A percentile compares a stretch with the other conserved stretches of the same genome.
These are phyloP conservation scores for Puccinellia tenuiflora DNA, from an alignment of 176 grass and related monocot species.

Conservation along the genomic window DNA sequence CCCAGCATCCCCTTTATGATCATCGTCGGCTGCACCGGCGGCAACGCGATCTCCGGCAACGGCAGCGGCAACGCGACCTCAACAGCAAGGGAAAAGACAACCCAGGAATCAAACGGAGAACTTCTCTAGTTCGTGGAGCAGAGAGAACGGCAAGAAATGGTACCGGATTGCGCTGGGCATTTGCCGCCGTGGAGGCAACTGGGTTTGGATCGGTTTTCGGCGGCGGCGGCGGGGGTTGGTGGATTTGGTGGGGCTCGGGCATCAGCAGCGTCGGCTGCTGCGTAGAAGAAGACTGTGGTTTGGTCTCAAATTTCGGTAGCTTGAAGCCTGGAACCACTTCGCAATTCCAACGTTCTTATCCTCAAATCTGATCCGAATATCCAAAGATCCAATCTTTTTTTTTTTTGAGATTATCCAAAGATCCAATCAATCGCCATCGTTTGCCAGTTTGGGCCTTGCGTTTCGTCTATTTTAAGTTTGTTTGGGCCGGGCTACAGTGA, in stretches of 20 bases:
- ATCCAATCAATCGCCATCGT: background rate
- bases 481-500: too few relatives aligned
- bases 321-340: background rate
- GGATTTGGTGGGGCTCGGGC: slow-evolving; percentile 26
- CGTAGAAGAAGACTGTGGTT: background rate
- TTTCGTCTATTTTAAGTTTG: too few relatives aligned
- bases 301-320: background rate
- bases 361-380: background rate
- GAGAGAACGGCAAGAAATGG: background rate
- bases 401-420: too few relatives aligned
- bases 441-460: too few relatives aligned
- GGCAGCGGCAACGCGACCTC: background rate
- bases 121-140: background rate
- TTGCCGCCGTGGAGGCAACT: background rate
- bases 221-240: background rate
- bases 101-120: background rate
- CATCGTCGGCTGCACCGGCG: slow-evolving; percentile 50
- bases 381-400: background rate
- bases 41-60: background rate
- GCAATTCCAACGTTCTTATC: background rate
- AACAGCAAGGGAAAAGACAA: background rate
- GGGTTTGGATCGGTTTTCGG: background rate
- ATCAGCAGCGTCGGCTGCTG: slow-evolving; percentile 17
- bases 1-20: slow-evolving; percentile 80
- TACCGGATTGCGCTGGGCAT: slow-evolving; percentile 31